Evolutionary conservation across 192 early-diverging fungal species (phyloP).

Genomic region (Phlyctochytrium arcticum): DNA sequence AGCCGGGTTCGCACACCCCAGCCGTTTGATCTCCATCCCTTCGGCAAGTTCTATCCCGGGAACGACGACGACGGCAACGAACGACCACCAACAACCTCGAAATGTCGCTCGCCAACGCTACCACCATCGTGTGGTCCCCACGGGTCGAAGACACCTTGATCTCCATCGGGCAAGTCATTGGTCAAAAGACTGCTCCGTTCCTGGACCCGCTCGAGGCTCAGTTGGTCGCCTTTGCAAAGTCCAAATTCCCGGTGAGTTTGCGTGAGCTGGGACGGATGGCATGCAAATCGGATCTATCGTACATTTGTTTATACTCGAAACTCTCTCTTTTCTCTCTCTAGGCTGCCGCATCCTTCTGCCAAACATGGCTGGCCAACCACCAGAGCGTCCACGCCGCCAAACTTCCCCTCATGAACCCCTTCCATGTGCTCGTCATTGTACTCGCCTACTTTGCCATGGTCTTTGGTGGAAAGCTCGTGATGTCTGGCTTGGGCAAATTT

Average conservation of each 20-base stretch:
- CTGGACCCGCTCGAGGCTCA: constrained; percentile 6
- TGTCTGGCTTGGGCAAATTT: constrained; percentile 43
- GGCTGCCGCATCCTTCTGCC: not conserved
- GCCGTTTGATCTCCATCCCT: too few relatives aligned
- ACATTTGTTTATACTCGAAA: too few relatives aligned
- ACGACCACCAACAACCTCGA: not conserved
- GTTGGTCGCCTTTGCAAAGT: not conserved
- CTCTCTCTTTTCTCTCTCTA: too few relatives aligned
- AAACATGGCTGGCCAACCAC: constrained; percentile 11
- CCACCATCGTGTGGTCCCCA: not conserved
- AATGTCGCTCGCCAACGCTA: not conserved
- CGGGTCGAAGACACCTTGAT: constrained; percentile 10
- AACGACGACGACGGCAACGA: not conserved
- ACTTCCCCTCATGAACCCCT: constrained; percentile 64
- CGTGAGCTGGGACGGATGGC: too few relatives aligned
- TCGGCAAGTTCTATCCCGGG: too few relatives aligned
- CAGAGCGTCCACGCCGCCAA: constrained; percentile 3
- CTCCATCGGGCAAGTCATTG: not conserved
- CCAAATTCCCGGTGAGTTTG: not conserved
- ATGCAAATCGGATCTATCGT: too few relatives aligned
- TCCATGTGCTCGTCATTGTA: constrained; percentile 51
- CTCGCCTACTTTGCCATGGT: constrained; percentile 45
- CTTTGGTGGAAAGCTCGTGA: constrained; percentile 46
- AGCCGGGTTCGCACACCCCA: too few relatives aligned
- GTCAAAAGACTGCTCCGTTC: not conserved